Evolutionary conservation across 2,329 filamentous ascomycete species (phyloP).

Genomic region (Pseudonectria foliicola): DNA sequence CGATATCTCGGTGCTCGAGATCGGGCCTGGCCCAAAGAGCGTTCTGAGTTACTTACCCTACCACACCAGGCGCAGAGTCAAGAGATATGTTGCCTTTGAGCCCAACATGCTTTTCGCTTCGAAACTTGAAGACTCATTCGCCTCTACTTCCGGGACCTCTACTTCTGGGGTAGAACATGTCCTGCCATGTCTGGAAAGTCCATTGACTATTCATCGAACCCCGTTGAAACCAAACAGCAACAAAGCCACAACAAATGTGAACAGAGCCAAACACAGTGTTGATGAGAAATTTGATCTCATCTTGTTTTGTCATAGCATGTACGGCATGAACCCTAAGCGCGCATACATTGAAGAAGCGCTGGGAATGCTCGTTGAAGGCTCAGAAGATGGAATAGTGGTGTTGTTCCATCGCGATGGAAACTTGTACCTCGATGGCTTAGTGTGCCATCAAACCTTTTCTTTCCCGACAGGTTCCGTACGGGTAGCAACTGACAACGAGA

Average conservation of each 20-base stretch:
- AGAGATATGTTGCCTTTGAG: slow-evolving; percentile 48
- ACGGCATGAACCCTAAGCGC: slow-evolving; percentile 47
- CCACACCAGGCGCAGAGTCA: slow-evolving; percentile 34
- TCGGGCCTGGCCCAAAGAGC: slow-evolving; percentile 51
- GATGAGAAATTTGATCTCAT: slow-evolving; percentile 45
- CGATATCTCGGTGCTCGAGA: slow-evolving; percentile 48
- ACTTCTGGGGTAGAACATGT: too few relatives aligned
- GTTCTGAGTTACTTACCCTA: slow-evolving; percentile 43
- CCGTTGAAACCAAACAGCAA: slow-evolving; percentile 31
- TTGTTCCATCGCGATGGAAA: slow-evolving; percentile 47
- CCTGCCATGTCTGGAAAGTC: slow-evolving; percentile 34
- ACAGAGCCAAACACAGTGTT: too few relatives aligned
- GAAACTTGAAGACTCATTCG: slow-evolving; percentile 36
- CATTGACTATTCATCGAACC: slow-evolving; percentile 29
- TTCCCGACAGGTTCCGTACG: slow-evolving; percentile 38
- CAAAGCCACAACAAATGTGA: slow-evolving; percentile 11
- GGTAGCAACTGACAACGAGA: slow-evolving; percentile 37
- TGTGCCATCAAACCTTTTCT: slow-evolving; percentile 38
- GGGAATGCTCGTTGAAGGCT: slow-evolving; percentile 35
- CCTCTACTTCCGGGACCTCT: slow-evolving; percentile 14
- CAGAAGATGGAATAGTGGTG: slow-evolving; percentile 37
- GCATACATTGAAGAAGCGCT: slow-evolving; percentile 39
- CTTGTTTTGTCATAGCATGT: slow-evolving; percentile 59
- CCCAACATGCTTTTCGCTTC: slow-evolving; percentile 40
- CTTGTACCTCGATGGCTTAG: slow-evolving; percentile 40